These are phyloP conservation scores for Coccomyxa sp. DNA, from an alignment of 139 green algal species.

Conservation along the genomic window DNA sequence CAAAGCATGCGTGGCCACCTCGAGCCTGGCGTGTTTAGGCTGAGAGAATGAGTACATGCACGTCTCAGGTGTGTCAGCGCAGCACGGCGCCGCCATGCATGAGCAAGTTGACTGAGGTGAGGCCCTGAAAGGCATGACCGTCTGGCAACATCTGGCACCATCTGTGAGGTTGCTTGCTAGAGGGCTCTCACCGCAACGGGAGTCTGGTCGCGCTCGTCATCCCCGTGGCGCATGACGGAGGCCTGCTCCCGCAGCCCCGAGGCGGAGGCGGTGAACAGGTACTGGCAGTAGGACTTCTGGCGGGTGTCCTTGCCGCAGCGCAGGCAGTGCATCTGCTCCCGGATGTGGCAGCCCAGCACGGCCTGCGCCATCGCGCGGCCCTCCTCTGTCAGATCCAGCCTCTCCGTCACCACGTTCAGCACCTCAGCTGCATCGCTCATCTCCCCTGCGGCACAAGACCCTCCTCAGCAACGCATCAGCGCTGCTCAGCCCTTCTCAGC, in stretches of 20 bases:
- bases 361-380: conserved; percentile 27
- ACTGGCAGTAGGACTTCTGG: conserved; percentile 31
- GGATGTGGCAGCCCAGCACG: conserved; percentile 34
- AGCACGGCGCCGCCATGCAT: too few relatives aligned
- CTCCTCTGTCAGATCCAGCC: neutral
- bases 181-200: too few relatives aligned
- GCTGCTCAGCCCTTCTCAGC: neutral
- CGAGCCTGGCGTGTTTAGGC: too few relatives aligned
- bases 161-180: too few relatives aligned
- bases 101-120: too few relatives aligned
- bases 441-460: conserved; percentile 31
- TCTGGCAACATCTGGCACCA: too few relatives aligned
- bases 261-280: conserved; percentile 20
- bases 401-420: conserved; percentile 25
- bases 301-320: conserved; percentile 6
- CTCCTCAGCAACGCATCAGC: neutral
- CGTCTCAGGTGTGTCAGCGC: too few relatives aligned
- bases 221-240: neutral
- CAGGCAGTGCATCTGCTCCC: conserved; percentile 44
- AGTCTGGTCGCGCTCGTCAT: neutral
- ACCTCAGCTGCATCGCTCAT: conserved; percentile 37
- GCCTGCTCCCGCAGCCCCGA: conserved; percentile 6
- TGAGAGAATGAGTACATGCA: too few relatives aligned
- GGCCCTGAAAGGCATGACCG: too few relatives aligned
- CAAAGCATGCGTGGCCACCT: too few relatives aligned